Conservation (phyloP, 164 flowering plant genomes). For the Hamamelis virginiana region DNA sequence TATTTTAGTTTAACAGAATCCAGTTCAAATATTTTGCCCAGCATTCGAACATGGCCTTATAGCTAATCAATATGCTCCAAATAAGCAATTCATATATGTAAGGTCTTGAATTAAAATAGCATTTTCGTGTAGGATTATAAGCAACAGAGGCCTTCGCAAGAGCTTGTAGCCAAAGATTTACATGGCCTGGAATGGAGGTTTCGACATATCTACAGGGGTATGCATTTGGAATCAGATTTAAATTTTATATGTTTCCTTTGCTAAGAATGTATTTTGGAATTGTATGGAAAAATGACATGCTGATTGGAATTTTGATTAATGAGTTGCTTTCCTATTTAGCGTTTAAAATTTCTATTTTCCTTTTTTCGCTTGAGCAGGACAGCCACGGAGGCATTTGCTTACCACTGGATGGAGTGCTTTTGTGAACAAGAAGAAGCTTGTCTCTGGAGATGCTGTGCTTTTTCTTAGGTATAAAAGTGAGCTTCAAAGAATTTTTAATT, state of each 20-base stretch:
- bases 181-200: conserved; percentile 93
- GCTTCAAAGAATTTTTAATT: no score
- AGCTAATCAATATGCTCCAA: no score
- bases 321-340: no score
- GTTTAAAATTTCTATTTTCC: neutral
- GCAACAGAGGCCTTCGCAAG: conserved; percentile 97
- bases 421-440: conserved; percentile 91
- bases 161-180: conserved; percentile 92
- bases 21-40: no score
- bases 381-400: conserved; percentile 95
- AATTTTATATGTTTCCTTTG: neutral
- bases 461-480: conserved; percentile 75
- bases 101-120: neutral
- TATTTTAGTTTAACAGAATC: neutral
- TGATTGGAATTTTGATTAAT: neutral
- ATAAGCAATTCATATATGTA: neutral
- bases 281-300: no score
- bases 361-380: conserved; percentile 52
- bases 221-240: neutral
- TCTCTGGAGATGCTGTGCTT: conserved; percentile 96
- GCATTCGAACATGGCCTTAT: no score
- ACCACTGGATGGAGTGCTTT: conserved; percentile 99
- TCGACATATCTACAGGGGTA: conserved; percentile 93
- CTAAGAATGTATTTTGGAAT: neutral
- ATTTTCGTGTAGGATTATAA: conserved; percentile 66